These are phyloP conservation scores for Tuber microsphaerosporum DNA, from an alignment of 495 filamentous ascomycete genomes.

Conservation along the genomic window DNA sequence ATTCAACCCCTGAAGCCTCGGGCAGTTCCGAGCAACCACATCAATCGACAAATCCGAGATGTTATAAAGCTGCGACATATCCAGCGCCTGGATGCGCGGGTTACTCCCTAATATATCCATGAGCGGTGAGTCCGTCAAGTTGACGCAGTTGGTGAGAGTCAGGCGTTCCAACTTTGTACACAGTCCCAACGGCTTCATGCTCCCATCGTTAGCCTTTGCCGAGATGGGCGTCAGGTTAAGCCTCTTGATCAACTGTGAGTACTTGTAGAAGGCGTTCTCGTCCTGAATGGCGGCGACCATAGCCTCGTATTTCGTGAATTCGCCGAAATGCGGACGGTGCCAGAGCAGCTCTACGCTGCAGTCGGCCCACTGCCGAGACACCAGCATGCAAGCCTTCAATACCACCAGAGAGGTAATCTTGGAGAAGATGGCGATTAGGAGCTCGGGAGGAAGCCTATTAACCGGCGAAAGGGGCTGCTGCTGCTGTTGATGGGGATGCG, in stretches of 20 bases:
- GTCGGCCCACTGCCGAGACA: slow-evolving; percentile 83
- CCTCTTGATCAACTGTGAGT: slow-evolving; percentile 78
- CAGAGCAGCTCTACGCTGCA: slow-evolving; percentile 90
- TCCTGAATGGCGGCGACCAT: slow-evolving; percentile 70
- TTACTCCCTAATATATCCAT: slow-evolving; percentile 73
- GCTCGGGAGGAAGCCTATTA: slow-evolving; percentile 79
- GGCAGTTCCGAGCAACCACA: slow-evolving; percentile 72
- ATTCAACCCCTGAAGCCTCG: slow-evolving; percentile 83
- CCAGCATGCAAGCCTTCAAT: slow-evolving; percentile 80
- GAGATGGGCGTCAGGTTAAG: slow-evolving; percentile 79
- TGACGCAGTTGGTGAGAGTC: slow-evolving; percentile 83
- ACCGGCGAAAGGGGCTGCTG: slow-evolving; percentile 56
- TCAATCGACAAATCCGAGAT: slow-evolving; percentile 78
- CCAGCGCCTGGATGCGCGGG: slow-evolving; percentile 74
- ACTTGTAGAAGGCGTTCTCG: slow-evolving; percentile 67
- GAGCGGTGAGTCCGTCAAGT: slow-evolving; percentile 75
- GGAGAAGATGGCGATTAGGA: slow-evolving; percentile 85
- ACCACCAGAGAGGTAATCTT: slow-evolving; percentile 69
- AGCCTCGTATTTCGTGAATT: slow-evolving; percentile 66
- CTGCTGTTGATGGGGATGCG: slow-evolving; percentile 13
- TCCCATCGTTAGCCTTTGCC: slow-evolving; percentile 76
- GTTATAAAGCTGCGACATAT: slow-evolving; percentile 71
- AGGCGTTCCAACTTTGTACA: slow-evolving; percentile 91
- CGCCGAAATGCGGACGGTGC: slow-evolving; percentile 86
- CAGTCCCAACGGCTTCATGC: slow-evolving; percentile 66